phyloP scores from a whole-genome alignment of 2,329 filamentous ascomycete genomes.

The Pseudocercospora ulei region DNA sequence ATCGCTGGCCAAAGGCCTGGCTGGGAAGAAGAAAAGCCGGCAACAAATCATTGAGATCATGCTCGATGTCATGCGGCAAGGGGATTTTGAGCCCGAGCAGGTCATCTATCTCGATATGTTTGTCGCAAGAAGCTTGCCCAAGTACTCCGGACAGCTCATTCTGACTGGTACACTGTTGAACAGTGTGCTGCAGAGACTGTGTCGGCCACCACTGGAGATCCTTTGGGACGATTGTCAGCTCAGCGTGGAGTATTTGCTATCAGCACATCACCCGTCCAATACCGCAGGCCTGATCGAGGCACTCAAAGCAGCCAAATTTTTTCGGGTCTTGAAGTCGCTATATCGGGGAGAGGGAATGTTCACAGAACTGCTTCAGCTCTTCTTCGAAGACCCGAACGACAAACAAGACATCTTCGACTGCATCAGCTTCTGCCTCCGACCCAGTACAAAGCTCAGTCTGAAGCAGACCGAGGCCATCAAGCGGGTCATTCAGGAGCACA shows the following conservation, averaged over 20 bases:
- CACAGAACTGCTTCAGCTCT: constrained; percentile 64
- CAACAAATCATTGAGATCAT: constrained; percentile 90
- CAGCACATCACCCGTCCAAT: constrained; percentile 83
- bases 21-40: constrained; percentile 52
- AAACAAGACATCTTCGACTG: constrained; percentile 67
- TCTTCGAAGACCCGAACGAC: constrained; percentile 75
- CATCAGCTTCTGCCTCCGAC: constrained; percentile 62
- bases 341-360: constrained; percentile 74
- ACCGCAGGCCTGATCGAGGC: constrained; percentile 63
- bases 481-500: constrained; percentile 54
- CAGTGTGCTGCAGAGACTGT: constrained; percentile 69
- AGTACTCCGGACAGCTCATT: constrained; percentile 91
- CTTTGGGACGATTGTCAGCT: constrained; percentile 89
- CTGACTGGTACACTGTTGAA: constrained; percentile 79
- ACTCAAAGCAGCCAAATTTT: constrained; percentile 73
- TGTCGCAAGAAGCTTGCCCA: constrained; percentile 85
- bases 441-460: constrained; percentile 52
- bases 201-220: constrained; percentile 68
- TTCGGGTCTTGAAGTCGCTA: constrained; percentile 79
- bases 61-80: constrained; percentile 74
- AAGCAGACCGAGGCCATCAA: constrained; percentile 67
- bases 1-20: constrained; percentile 24
- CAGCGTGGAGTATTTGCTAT: constrained; percentile 91
- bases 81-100: constrained; percentile 66
- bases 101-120: constrained; percentile 98